Evolutionary conservation across 2,329 filamentous ascomycete genomes (phyloP).

Genomic region (Trichoderma lentiforme): DNA sequence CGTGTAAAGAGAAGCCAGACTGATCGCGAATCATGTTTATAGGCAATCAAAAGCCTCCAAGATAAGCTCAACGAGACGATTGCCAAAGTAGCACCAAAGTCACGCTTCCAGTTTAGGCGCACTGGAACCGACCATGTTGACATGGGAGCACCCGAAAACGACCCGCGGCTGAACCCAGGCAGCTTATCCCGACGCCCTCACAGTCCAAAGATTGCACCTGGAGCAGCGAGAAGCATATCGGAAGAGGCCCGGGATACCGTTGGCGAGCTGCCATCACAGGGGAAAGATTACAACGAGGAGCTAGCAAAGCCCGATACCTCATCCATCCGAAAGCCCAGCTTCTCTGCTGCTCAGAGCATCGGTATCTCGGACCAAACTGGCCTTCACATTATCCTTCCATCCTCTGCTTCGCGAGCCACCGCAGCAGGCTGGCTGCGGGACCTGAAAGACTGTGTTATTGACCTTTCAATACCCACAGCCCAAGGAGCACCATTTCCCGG

Average conservation of each 20-base stretch:
- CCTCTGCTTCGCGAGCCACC: constrained; percentile 66
- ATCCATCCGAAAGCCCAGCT: constrained; percentile 57
- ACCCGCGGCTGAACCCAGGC: constrained; percentile 41
- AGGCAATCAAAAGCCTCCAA: constrained; percentile 76
- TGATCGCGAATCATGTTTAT: constrained; percentile 4
- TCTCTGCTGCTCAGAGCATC: constrained; percentile 59
- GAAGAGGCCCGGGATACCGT: constrained; percentile 35
- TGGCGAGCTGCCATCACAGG: constrained; percentile 39
- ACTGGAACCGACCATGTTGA: constrained; percentile 34
- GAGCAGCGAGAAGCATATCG: constrained; percentile 17
- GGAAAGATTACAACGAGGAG: constrained; percentile 56
- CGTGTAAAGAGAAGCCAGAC: background rate
- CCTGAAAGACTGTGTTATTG: constrained; percentile 68
- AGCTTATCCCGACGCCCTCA: constrained; percentile 32
- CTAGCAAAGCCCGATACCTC: constrained; percentile 41
- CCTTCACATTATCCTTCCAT: constrained; percentile 74
- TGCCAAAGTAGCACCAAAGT: constrained; percentile 65
- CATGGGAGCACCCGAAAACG: constrained; percentile 42
- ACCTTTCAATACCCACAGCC: constrained; percentile 67
- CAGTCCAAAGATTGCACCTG: constrained; percentile 16
- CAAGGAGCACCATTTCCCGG: constrained; percentile 65
- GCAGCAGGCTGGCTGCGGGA: constrained; percentile 71
- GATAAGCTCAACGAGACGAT: constrained; percentile 73
- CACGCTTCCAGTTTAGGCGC: constrained; percentile 76
- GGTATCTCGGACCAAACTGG: constrained; percentile 63